Evolutionary conservation across 2,329 filamentous ascomycete genomes (phyloP).

Genomic region (Fusarium sp.): DNA sequence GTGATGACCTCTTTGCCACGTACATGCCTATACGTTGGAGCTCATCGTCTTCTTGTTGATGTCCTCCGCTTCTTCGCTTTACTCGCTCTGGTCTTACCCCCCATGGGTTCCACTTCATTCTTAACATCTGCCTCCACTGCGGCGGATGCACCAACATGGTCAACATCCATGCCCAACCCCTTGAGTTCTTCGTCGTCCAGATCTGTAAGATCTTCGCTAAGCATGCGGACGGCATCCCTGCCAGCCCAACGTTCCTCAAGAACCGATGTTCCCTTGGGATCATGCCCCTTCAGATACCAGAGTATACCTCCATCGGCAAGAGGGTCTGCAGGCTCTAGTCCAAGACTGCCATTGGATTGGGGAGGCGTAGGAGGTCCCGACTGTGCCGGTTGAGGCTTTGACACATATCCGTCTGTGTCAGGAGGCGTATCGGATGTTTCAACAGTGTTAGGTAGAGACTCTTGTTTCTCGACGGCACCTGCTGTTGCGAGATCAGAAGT

Average conservation of each 20-base stretch:
- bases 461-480: slow-evolving; percentile 47
- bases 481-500: slow-evolving; percentile 55
- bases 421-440: slow-evolving; percentile 61
- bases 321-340: slow-evolving; percentile 63
- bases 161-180: slow-evolving; percentile 71
- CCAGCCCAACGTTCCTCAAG: slow-evolving; percentile 76
- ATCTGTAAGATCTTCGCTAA: slow-evolving; percentile 91
- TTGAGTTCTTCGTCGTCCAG: slow-evolving; percentile 91
- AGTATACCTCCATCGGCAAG: slow-evolving; percentile 82
- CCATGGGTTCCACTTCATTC: slow-evolving; percentile 39
- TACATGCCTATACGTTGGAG: slow-evolving; percentile 4
- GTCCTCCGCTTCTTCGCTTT: slow-evolving; percentile 54
- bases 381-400: slow-evolving; percentile 47
- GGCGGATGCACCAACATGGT: slow-evolving; percentile 55
- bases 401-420: slow-evolving; percentile 62
- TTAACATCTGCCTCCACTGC: slow-evolving; percentile 46
- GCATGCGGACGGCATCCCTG: slow-evolving; percentile 72
- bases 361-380: slow-evolving; percentile 74
- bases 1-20: slow-evolving; percentile 27
- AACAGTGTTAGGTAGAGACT: slow-evolving; percentile 41
- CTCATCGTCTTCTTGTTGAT: slow-evolving; percentile 54
- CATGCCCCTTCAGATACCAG: slow-evolving; percentile 88
- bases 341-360: slow-evolving; percentile 71
- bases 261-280: slow-evolving; percentile 83
- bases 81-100: slow-evolving; percentile 49